Percentiles rank a stretch among this genome's conserved stretches.
Conservation (phyloP, 2,329 filamentous ascomycete genomes). For the Daldinia sp. region DNA sequence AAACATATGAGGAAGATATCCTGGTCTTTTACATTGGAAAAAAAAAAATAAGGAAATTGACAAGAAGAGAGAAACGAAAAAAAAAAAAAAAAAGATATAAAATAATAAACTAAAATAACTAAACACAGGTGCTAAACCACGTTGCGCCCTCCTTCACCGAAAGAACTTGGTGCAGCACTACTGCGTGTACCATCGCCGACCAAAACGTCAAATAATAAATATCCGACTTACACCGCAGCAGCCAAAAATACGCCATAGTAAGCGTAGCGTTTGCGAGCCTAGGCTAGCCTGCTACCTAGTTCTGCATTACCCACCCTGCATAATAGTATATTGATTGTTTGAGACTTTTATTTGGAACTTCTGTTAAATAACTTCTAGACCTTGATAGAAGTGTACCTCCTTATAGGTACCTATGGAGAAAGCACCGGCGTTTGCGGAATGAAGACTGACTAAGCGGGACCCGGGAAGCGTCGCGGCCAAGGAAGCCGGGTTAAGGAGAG, state of each 20-base stretch:
- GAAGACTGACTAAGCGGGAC: constrained; percentile 14
- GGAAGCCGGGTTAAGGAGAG: constrained; percentile 2
- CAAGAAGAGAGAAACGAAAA: neutral
- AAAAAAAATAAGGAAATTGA: neutral
- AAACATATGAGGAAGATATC: neutral
- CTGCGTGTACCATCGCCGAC: constrained; percentile 3
- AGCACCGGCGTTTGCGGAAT: constrained; percentile 9
- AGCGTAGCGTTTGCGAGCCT: constrained; percentile 32
- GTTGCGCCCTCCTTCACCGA: constrained; percentile 3
- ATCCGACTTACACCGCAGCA: constrained; percentile 28
- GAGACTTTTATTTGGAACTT: too few relatives aligned
- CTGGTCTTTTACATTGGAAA: neutral
- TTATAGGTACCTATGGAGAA: too few relatives aligned
- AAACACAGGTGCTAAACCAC: neutral
- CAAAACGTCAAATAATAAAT: constrained; percentile 11
- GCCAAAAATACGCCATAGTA: constrained; percentile 27
- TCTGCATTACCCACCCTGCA: constrained; percentile 23
- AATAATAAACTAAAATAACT: neutral
- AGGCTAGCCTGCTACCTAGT: constrained; percentile 9
- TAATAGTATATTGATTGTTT: neutral
- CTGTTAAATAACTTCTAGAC: too few relatives aligned
- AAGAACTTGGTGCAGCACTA: constrained; percentile 3
- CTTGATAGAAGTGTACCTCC: too few relatives aligned
- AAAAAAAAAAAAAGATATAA: neutral
- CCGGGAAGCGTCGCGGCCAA: constrained; percentile 5